These are phyloP conservation scores for Schwanniomyces yamadae DNA, from an alignment of 805 yeast species.

Conservation along the genomic window DNA sequence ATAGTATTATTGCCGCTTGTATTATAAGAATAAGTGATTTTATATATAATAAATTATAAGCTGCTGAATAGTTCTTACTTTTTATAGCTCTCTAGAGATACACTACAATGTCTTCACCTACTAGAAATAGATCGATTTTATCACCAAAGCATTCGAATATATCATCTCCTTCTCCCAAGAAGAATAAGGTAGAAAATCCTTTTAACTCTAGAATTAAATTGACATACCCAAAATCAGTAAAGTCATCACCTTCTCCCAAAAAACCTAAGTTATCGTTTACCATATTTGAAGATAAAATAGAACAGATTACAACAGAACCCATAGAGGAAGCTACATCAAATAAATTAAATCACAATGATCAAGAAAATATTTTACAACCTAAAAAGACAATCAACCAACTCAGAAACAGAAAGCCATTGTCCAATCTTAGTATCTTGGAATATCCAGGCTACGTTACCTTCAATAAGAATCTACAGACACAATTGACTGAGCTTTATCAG, in stretches of 20 bases:
- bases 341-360: constrained; percentile 31
- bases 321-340: constrained; percentile 11
- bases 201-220: constrained; percentile 3
- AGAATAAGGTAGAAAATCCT: constrained; percentile 9
- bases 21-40: neutral
- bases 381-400: constrained; percentile 10
- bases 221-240: neutral
- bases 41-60: too few relatives aligned
- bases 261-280: constrained; percentile 18
- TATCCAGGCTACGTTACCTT: constrained; percentile 28
- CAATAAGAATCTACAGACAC: constrained; percentile 8
- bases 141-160: constrained; percentile 23
- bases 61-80: too few relatives aligned
- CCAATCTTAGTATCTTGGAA: constrained; percentile 26
- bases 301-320: neutral
- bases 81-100: too few relatives aligned
- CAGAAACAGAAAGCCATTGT: constrained; percentile 24
- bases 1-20: too few relatives aligned
- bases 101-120: constrained; percentile 15
- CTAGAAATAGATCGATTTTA: constrained; percentile 18
- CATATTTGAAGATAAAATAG: constrained; percentile 19
- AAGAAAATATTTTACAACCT: constrained; percentile 42
- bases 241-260: constrained; percentile 9
- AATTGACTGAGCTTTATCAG: constrained; percentile 28
- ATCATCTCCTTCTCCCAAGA: constrained; percentile 13